phyloP scores from a whole-genome alignment of 148 eudicot species.

The Silene conica region DNA sequence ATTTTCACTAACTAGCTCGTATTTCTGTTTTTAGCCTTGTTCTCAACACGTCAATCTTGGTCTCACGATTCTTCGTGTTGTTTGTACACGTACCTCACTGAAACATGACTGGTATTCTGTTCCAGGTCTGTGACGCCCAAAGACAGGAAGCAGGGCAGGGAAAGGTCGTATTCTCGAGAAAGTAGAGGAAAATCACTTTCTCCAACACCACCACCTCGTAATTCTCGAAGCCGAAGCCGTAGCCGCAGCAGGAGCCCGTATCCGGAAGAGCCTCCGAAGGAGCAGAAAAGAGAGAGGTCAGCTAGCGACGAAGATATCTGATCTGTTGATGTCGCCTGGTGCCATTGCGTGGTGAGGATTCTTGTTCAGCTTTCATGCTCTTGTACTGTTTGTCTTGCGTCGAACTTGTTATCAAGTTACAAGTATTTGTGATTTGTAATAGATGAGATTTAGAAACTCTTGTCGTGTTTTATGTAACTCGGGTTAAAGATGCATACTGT shows the following conservation, averaged over 20 bases:
- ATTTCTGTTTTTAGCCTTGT: background rate
- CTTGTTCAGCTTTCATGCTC: background rate
- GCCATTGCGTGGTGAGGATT: no score
- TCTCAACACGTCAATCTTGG: background rate
- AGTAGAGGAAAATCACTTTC: conserved; percentile 39
- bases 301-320: background rate
- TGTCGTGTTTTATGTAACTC: background rate
- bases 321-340: background rate
- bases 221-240: conserved; percentile 45
- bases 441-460: background rate
- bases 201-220: conserved; percentile 34
- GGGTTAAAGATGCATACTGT: background rate
- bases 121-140: conserved; percentile 75
- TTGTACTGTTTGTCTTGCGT: background rate
- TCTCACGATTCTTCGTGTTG: background rate
- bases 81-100: background rate
- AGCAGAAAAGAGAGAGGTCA: background rate
- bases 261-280: background rate
- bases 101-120: conserved; percentile 9
- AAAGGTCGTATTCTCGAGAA: conserved; percentile 55
- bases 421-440: background rate
- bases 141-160: conserved; percentile 56
- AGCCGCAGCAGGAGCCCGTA: conserved; percentile 10
- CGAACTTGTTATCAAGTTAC: background rate
- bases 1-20: no score